Evolutionary conservation across 768 basidiomycete species (phyloP), one percentile per base, ranked within the genome.

Genomic region (Pleurotus tuber-regium): DNA sequence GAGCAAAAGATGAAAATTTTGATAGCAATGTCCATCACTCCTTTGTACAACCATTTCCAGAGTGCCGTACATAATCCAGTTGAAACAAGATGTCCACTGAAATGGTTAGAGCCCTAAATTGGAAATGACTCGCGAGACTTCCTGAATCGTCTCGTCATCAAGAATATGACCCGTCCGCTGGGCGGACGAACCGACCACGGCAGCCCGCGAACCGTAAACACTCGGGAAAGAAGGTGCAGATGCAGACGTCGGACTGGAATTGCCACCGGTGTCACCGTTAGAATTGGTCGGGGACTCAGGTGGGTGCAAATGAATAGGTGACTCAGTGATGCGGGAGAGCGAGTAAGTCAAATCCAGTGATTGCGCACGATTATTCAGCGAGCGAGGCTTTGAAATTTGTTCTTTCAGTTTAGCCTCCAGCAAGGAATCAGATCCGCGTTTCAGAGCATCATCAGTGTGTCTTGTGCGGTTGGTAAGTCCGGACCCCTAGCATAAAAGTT

Each of bases 331-430:
- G 49, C 84, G 84, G n/a, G 84, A 85, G 25, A 93, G 77, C 4
- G 92, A 92, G 57, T 83, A 83, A 0, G 89, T 92, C 57, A 96
- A 72, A 63, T 96, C 92, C 41, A 96, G 83, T 4, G 88, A 91
- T 64, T 95, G 92, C 0, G 92, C 92, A 14, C 92, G 87, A 59
- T 91, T 91, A 55, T 85, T 85, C 55, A 92, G 70, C 3, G 89
- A 87, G 42, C 91, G 86, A 4, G 89, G 89, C 69, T 91, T 91
- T 28, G 76, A 73, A 54, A 76, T 70, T 57, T 86, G 86, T 53
- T 89, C 88, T 68, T 87, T 90, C 39, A 93, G 65, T 64, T 93
- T 93, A 31, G 89, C 82, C 60, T 92, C 89, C 18, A 92, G 73
- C 35, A 91, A 72, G 16, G 92, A 88, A 67, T 94, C 89, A 1